Evolutionary conservation across 495 filamentous ascomycete species (phyloP).

Genomic region (Lasiosphaeria hispida): DNA sequence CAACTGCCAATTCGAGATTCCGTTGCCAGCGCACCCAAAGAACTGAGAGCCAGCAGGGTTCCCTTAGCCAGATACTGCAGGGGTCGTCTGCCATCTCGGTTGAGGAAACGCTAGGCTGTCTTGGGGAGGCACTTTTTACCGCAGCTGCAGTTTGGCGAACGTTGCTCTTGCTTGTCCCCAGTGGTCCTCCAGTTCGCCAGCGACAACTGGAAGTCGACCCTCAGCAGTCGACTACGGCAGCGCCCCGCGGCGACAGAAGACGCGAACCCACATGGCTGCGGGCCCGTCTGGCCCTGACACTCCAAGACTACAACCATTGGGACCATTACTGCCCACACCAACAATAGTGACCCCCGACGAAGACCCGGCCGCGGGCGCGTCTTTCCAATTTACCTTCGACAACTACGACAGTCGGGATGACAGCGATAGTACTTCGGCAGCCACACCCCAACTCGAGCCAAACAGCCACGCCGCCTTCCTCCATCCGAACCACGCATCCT

Average conservation of each 20-base stretch:
- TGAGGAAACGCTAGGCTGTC: neutral
- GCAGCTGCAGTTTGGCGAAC: too few relatives aligned
- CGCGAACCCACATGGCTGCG: conserved; percentile 14
- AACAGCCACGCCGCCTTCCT: conserved; percentile 15
- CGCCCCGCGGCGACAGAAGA: neutral
- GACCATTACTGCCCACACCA: neutral
- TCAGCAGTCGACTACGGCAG: neutral
- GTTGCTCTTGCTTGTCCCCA: too few relatives aligned
- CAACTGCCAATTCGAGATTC: neutral
- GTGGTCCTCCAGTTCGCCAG: too few relatives aligned
- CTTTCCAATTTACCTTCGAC: conserved; percentile 16
- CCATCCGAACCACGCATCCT: conserved; percentile 5
- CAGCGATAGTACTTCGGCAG: conserved; percentile 8
- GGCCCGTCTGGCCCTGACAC: conserved; percentile 5
- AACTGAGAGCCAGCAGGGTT: too few relatives aligned
- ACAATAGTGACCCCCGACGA: conserved; percentile 11
- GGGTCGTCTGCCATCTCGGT: too few relatives aligned
- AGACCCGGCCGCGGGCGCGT: conserved; percentile 1
- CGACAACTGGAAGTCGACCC: neutral
- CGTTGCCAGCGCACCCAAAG: too few relatives aligned
- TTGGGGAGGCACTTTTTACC: too few relatives aligned
- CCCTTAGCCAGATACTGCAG: too few relatives aligned
- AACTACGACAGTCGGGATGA: conserved; percentile 12
- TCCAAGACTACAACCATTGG: neutral
- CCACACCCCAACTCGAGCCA: neutral